Percentiles rank a stretch among this genome's conserved stretches.
Conservation (phyloP, 139 green algal species). For the Chara braunii region DNA sequence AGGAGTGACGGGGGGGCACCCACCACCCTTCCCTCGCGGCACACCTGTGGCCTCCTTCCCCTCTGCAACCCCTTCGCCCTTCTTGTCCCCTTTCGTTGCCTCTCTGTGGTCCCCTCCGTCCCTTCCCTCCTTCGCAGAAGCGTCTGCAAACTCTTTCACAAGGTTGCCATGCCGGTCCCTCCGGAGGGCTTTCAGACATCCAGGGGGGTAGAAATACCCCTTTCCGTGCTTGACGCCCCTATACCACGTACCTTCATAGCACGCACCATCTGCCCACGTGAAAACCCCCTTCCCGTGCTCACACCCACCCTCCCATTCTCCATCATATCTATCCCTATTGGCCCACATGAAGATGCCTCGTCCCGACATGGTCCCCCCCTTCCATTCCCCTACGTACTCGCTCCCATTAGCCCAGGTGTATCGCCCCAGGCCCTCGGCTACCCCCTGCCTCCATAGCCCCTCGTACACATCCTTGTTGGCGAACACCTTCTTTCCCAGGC, state of each 20-base stretch:
- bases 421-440: conserved; percentile 29
- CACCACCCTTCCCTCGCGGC: not conserved
- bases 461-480: conserved; percentile 43
- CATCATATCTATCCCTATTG: conserved; percentile 76
- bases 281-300: conserved; percentile 72
- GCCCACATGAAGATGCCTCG: conserved; percentile 81
- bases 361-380: conserved; percentile 68
- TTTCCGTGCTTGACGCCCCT: conserved; percentile 64
- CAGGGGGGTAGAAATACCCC: conserved; percentile 42
- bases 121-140: not conserved
- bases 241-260: conserved; percentile 76
- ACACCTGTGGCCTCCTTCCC: not conserved
- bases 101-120: not conserved
- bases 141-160: conserved; percentile 1
- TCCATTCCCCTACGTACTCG: conserved; percentile 73
- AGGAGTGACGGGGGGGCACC: too few relatives aligned
- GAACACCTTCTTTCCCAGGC: conserved; percentile 35
- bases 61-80: not conserved
- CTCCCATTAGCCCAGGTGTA: conserved; percentile 59
- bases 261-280: conserved; percentile 70
- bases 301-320: conserved; percentile 63
- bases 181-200: not conserved
- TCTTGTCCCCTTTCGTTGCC: not conserved
- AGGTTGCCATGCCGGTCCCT: not conserved
- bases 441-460: conserved; percentile 41